Conservation (phyloP, 345 rosid genomes). For the Linum trigynum region DNA sequence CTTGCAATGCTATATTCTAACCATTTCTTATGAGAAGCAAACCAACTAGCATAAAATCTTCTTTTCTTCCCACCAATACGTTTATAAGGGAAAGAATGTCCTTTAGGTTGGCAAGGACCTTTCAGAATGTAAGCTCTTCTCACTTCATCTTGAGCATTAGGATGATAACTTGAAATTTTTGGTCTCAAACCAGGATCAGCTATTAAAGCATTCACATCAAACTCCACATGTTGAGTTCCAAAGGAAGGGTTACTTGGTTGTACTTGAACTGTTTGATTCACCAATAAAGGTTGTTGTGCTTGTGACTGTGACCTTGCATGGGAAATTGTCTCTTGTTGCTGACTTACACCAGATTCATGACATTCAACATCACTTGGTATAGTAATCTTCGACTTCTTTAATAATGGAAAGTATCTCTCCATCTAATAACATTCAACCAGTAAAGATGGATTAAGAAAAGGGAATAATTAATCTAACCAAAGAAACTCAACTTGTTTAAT, state of each 20-base stretch:
- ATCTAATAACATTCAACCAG: no score
- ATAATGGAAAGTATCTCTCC: no score
- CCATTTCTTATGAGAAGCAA: background rate
- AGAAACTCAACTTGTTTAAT: no score
- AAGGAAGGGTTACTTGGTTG: background rate
- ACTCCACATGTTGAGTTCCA: background rate
- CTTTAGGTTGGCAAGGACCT: background rate
- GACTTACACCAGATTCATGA: no score
- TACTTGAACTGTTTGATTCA: background rate
- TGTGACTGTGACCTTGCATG: background rate
- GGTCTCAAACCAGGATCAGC: background rate
- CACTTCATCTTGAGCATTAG: background rate
- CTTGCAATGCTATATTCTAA: conserved; percentile 1
- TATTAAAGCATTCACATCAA: background rate
- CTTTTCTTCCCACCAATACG: background rate
- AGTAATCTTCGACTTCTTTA: no score
- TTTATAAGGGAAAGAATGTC: background rate
- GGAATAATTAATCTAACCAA: no score
- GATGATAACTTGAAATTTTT: background rate
- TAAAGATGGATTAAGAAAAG: no score
- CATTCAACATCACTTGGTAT: no score
- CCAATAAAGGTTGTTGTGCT: background rate
- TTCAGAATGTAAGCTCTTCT: background rate
- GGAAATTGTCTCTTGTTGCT: no score
- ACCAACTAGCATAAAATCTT: background rate